Conservation (phyloP, 352 stramenopile species). For the Globisporangium radiosum region DNA sequence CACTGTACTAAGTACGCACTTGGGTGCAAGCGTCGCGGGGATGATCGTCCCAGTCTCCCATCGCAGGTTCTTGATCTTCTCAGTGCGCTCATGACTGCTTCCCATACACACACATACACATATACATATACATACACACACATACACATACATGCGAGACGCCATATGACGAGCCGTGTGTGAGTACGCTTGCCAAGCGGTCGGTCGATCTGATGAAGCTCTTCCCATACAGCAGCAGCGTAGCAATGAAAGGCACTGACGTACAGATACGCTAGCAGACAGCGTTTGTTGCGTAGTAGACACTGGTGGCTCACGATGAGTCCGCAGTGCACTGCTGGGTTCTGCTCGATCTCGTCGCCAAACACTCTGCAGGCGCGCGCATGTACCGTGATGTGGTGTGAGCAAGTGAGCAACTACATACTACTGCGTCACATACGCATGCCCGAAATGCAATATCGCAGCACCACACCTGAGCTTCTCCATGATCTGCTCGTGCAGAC, state of each 20-base stretch:
- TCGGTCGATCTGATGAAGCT: no score
- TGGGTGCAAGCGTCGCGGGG: conserved; percentile 56
- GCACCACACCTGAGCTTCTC: conserved; percentile 57
- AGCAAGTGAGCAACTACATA: background rate
- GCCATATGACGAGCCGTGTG: no score
- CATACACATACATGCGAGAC: no score
- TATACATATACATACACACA: background rate
- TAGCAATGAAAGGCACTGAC: background rate
- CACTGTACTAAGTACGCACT: conserved; percentile 21
- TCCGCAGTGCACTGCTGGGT: conserved; percentile 57
- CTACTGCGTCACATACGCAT: background rate
- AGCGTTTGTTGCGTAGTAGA: conserved; percentile 88
- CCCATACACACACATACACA: background rate
- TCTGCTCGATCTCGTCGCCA: conserved; percentile 53
- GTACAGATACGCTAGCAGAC: conserved; percentile 84
- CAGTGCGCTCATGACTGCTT: conserved; percentile 45
- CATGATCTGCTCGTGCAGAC: conserved; percentile 63
- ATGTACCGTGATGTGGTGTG: background rate
- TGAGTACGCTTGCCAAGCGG: no score
- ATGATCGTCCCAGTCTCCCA: conserved; percentile 90
- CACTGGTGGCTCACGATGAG: conserved; percentile 88
- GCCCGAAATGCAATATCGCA: background rate
- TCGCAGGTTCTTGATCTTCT: conserved; percentile 87
- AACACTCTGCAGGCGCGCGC: conserved; percentile 32
- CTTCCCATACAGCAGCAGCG: background rate